phyloP scores from a whole-genome alignment of 192 early-diverging fungal species.

The Coemansia sp. region DNA sequence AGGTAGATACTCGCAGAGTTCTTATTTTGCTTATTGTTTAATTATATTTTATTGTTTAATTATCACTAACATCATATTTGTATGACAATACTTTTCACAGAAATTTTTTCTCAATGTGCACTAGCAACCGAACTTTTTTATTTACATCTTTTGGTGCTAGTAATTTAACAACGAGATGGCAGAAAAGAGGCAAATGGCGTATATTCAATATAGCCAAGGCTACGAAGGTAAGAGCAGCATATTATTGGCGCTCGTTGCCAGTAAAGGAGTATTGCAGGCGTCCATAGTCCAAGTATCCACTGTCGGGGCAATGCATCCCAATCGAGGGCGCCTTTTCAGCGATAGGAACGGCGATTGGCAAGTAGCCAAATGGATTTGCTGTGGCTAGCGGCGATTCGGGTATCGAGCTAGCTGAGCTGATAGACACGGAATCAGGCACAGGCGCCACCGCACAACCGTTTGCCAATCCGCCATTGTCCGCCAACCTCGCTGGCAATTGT shows the following conservation, averaged over 20 bases:
- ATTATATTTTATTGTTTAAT: no score
- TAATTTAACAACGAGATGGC: background rate
- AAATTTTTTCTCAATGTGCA: no score
- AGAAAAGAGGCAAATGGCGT: background rate
- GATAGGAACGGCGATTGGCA: slow-evolving; percentile 13
- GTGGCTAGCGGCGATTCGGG: slow-evolving; percentile 16
- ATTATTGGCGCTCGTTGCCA: background rate
- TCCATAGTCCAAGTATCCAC: background rate
- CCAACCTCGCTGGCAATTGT: background rate
- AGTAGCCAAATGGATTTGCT: slow-evolving; percentile 18
- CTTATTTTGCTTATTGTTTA: no score
- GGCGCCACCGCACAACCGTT: slow-evolving; percentile 13
- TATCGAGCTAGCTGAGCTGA: slow-evolving; percentile 30
- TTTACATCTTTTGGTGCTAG: no score
- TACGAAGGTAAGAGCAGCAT: background rate
- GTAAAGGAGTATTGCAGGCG: background rate
- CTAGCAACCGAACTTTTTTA: no score
- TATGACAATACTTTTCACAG: no score
- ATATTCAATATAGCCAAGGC: background rate
- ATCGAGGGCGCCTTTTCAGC: slow-evolving; percentile 8
- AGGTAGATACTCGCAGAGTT: no score
- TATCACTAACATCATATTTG: no score
- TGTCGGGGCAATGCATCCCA: background rate
- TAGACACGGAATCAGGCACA: slow-evolving; percentile 12
- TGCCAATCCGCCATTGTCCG: background rate